A percentile compares a stretch with the other conserved stretches of the same genome.
phyloP scores from a whole-genome alignment of 1,139 yeast species.

The Schizosaccharomyces versatilis region DNA sequence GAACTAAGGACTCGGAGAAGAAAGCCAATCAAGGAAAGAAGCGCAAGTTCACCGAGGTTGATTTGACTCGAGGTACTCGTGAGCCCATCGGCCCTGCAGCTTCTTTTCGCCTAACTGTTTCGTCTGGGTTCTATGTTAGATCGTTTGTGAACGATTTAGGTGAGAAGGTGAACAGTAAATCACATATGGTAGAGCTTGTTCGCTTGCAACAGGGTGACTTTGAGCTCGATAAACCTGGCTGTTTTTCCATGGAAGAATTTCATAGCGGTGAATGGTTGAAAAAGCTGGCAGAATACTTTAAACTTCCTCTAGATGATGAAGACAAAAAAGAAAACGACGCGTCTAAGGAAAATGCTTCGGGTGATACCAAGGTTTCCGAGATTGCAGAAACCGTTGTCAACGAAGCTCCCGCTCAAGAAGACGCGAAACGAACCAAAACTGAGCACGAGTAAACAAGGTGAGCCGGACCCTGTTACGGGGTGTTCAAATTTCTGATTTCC shows the following conservation, averaged over 20 bases:
- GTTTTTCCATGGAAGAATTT: neutral
- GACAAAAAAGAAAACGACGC: neutral
- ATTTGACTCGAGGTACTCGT: constrained; percentile 13
- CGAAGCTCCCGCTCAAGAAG: too few species aligned
- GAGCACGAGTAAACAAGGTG: too few species aligned
- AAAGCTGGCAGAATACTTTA: neutral
- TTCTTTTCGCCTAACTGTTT: constrained; percentile 56
- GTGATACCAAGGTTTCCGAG: too few species aligned
- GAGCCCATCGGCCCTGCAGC: constrained; percentile 28
- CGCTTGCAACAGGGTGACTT: constrained; percentile 57
- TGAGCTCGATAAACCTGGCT: neutral
- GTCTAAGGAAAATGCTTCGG: too few species aligned
- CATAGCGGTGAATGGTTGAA: neutral
- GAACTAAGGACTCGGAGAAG: constrained; percentile 1
- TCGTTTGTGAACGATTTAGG: constrained; percentile 80
- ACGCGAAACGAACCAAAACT: too few species aligned
- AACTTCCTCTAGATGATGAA: neutral
- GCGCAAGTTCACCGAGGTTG: neutral
- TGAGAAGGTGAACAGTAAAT: constrained; percentile 53
- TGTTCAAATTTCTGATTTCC: neutral
- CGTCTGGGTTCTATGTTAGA: constrained; percentile 89
- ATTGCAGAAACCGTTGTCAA: too few species aligned
- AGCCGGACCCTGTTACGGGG: too few species aligned
- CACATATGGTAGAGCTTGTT: constrained; percentile 71
- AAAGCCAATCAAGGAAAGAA: neutral